Conservation (phyloP, 2,329 filamentous ascomycete species). For the Colletotrichum truncatum region DNA sequence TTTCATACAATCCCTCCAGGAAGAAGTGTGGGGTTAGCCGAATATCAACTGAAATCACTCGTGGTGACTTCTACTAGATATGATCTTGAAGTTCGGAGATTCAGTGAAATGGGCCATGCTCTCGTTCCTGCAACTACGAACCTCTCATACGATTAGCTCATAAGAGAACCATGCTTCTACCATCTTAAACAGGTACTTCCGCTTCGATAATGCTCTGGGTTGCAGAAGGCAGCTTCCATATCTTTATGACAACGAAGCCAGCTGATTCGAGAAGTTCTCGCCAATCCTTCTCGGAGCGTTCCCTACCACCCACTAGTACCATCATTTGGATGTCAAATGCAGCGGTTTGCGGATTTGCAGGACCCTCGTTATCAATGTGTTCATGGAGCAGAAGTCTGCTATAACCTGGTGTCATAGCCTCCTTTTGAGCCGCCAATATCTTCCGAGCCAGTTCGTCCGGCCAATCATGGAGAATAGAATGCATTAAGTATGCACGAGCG, state of each 20-base stretch:
- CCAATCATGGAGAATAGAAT: slow-evolving; percentile 65
- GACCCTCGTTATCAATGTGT: slow-evolving; percentile 43
- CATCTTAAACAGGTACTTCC: background rate
- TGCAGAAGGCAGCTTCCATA: background rate
- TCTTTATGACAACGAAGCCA: background rate
- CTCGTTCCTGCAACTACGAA: too few species aligned
- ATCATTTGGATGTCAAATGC: slow-evolving; percentile 21
- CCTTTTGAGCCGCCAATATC: slow-evolving; percentile 52
- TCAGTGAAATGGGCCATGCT: too few species aligned
- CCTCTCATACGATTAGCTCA: too few species aligned
- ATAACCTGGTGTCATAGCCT: slow-evolving; percentile 52
- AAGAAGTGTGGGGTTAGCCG: too few species aligned
- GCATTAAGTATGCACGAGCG: slow-evolving; percentile 61
- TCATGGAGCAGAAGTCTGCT: slow-evolving; percentile 48
- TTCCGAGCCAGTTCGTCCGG: slow-evolving; percentile 50
- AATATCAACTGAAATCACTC: too few species aligned
- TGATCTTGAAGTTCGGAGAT: too few species aligned
- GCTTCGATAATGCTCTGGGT: slow-evolving; percentile 3
- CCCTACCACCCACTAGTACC: background rate
- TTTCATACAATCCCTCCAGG: too few species aligned
- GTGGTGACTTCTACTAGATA: too few species aligned
- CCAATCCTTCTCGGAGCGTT: slow-evolving; percentile 1
- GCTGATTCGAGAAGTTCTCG: background rate
- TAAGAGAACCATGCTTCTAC: background rate
- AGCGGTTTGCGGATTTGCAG: background rate